Evolutionary conservation across 2,329 filamentous ascomycete genomes (phyloP).

Genomic region (Fusarium scirpi): DNA sequence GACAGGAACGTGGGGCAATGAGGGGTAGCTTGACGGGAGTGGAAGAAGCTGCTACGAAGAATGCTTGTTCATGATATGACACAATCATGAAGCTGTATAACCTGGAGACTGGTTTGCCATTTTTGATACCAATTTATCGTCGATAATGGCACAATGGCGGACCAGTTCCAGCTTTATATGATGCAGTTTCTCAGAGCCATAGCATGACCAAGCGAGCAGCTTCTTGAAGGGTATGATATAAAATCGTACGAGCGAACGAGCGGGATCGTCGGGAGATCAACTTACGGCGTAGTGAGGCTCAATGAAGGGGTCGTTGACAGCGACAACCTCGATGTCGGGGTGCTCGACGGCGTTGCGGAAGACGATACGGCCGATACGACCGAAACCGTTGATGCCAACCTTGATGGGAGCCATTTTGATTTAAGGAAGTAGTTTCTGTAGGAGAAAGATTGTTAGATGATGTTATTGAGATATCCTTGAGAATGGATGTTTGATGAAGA

Average conservation of each 20-base stretch:
- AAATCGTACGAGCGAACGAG: conserved; percentile 3
- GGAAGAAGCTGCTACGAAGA: neutral
- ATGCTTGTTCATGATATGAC: neutral
- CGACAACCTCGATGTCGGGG: conserved; percentile 89
- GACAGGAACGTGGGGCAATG: conserved; percentile 23
- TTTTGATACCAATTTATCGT: neutral
- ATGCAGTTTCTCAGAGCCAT: neutral
- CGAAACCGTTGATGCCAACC: conserved; percentile 99
- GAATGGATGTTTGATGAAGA: conserved; percentile 8
- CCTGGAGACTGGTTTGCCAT: neutral
- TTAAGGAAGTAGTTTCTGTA: conserved; percentile 31
- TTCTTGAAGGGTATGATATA: neutral
- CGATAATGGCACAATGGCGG: neutral
- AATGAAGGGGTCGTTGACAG: conserved; percentile 99
- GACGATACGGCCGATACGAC: conserved; percentile 98
- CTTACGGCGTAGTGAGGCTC: conserved; percentile 96
- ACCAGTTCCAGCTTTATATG: neutral
- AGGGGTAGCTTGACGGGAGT: conserved; percentile 28
- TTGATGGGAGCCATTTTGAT: conserved; percentile 66
- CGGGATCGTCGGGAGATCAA: conserved; percentile 48
- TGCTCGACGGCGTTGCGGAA: conserved; percentile 98
- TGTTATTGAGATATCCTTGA: neutral
- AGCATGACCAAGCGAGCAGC: neutral
- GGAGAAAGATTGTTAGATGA: conserved; percentile 27
- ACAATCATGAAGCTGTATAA: neutral